Evolutionary conservation across 1,284 basidiomycete species (phyloP).

Genomic region (Cutaneotrichosporon sp.): DNA sequence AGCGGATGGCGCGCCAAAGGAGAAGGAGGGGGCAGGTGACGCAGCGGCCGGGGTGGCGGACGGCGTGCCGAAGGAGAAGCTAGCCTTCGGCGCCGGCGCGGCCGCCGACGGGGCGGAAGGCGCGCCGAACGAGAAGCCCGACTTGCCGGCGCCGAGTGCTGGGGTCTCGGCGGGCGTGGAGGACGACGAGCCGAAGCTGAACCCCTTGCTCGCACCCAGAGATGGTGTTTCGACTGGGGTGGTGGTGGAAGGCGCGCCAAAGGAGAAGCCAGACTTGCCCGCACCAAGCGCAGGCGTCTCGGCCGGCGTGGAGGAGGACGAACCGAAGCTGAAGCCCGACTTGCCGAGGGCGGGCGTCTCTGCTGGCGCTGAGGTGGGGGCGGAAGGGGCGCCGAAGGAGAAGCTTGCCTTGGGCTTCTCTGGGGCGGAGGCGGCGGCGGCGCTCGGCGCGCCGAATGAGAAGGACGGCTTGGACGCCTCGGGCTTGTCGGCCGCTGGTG

Average conservation of each 20-base stretch:
- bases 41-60: neutral
- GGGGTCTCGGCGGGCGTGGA: neutral
- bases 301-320: neutral
- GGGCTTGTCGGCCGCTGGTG: neutral
- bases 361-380: neutral
- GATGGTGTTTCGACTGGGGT: neutral
- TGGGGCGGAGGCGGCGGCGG: neutral
- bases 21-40: neutral
- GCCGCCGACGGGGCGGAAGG: neutral
- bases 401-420: neutral
- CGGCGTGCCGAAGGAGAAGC: conserved; percentile 11
- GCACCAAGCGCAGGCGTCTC: neutral
- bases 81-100: neutral
- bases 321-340: conserved; percentile 1
- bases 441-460: conserved; percentile 11
- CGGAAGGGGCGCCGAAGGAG: neutral
- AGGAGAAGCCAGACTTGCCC: neutral
- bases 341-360: neutral
- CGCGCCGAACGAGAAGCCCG: conserved; percentile 14
- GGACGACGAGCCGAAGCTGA: conserved; percentile 10
- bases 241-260: neutral
- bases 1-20: neutral
- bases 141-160: neutral
- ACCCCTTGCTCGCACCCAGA: neutral
- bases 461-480: conserved; percentile 2